Evolutionary conservation across 352 stramenopile genomes (phyloP), one percentile per base, ranked within the genome.

Genomic region (Hyaloperonospora brassicae): DNA sequence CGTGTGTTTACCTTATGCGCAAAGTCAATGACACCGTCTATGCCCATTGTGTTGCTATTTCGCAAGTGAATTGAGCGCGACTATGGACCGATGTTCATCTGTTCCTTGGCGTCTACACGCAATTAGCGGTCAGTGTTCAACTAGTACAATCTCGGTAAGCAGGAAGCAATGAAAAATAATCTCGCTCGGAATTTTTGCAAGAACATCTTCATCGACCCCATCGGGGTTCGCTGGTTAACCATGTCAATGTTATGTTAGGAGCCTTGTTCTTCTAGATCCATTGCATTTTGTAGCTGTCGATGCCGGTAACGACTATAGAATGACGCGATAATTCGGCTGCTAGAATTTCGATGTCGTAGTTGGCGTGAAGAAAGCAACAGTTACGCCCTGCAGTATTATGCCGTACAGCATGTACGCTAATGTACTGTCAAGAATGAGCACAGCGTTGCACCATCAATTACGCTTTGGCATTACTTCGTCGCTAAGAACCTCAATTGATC

Each of bases 291-390:
- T 25, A 50, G 23, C 36, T 55, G 48, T 4, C 12, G 25, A 24
- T 47, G 39, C 2, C 49, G 38, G 25, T 55, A 55, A 12, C 38
- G 38, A n/a, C n/a, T 22, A 13, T 55, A 48, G 4, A 55, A 22
- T 34, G 27, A 27, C 0, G 39, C 49, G 36, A 48, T 55, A 12
- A 55, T 55, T 9, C 40, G 49, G 12, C 1, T 38, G 50, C 6
- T 49, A 27, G 10, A 56, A 7, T n/a, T 49, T 56, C 5, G 50
- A 49, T 7, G 39, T 48, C 7, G 30, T 48, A 23, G 48, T 48
- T 4, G 39, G 7, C 3, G 39, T 38, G 13, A 49, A 10, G 4
- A 48, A 42, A 5, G 24, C 13, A 1, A 43, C n/a, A 13, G 14
- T 12, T 5, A 55, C 50, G 25, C n/a, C 47, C 1, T 25, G 40